These are phyloP conservation scores for Aspergillus sp. DNA, from an alignment of 2,329 filamentous ascomycete genomes.

Conservation along the genomic window DNA sequence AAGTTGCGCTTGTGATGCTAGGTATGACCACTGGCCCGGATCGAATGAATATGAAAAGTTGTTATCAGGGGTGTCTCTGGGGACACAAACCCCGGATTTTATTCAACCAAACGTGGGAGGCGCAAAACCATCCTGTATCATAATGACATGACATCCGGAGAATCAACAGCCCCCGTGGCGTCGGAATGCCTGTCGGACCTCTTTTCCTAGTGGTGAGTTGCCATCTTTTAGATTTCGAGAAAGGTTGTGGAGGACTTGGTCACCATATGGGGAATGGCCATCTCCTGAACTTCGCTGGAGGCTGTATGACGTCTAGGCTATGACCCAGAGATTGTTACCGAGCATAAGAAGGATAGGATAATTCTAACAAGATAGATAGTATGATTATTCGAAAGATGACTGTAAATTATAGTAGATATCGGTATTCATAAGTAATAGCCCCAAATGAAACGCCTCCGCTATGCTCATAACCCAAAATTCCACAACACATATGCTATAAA, in stretches of 20 bases:
- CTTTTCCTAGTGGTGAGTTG: no score
- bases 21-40: no score
- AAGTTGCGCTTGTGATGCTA: no score
- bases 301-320: not conserved
- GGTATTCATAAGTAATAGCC: not conserved
- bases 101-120: constrained; percentile 1
- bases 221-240: no score
- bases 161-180: not conserved
- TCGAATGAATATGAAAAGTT: not conserved
- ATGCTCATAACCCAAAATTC: not conserved
- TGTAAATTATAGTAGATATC: no score
- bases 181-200: not conserved
- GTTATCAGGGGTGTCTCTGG: not conserved
- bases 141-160: constrained; percentile 2
- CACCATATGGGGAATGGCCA: no score
- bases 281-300: no score
- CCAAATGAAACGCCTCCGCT: not conserved
- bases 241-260: no score
- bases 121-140: constrained; percentile 2
- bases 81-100: not conserved
- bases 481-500: not conserved
- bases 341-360: no score
- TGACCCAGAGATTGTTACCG: not conserved
- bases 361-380: no score
- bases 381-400: no score